phyloP scores from a whole-genome alignment of 2,329 filamentous ascomycete genomes.

The Verticillium nonalfalfae region DNA sequence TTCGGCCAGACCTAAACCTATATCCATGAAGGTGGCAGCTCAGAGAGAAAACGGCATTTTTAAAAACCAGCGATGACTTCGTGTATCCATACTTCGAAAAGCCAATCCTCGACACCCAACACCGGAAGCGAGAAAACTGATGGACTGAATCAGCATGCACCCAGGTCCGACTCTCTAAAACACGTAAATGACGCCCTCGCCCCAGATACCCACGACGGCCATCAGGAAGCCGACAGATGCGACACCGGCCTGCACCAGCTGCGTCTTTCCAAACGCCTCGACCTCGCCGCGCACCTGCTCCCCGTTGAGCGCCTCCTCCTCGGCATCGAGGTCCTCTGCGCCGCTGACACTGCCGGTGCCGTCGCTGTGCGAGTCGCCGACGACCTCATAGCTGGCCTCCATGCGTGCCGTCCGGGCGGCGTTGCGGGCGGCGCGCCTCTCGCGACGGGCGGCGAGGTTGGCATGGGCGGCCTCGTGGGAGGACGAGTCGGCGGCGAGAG shows the following conservation, averaged over 20 bases:
- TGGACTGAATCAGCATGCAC: not conserved
- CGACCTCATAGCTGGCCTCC: constrained; percentile 68
- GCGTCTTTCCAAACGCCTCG: constrained; percentile 47
- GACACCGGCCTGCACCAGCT: constrained; percentile 46
- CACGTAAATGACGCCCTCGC: constrained; percentile 39
- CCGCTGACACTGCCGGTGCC: constrained; percentile 32
- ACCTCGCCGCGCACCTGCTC: constrained; percentile 55
- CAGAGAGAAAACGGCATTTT: not conserved
- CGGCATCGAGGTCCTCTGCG: constrained; percentile 41
- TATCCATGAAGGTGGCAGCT: not conserved
- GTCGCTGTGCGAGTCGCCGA: constrained; percentile 48
- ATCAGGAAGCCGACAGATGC: constrained; percentile 53
- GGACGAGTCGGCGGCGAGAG: constrained; percentile 23
- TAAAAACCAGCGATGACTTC: not conserved
- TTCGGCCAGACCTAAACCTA: not conserved
- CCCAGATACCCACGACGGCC: constrained; percentile 61
- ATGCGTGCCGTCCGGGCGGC: constrained; percentile 33
- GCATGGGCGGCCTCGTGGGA: constrained; percentile 17
- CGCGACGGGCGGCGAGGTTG: constrained; percentile 16
- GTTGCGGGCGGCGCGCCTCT: constrained; percentile 16
- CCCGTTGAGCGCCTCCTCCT: constrained; percentile 47
- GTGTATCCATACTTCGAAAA: not conserved
- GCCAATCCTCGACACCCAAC: constrained; percentile 1
- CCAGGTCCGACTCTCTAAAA: not conserved
- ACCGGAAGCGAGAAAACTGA: not conserved